Base-by-base conservation (phyloP, 1,284 basidiomycete species). In the Exobasidium cylindrosporum region DNA sequence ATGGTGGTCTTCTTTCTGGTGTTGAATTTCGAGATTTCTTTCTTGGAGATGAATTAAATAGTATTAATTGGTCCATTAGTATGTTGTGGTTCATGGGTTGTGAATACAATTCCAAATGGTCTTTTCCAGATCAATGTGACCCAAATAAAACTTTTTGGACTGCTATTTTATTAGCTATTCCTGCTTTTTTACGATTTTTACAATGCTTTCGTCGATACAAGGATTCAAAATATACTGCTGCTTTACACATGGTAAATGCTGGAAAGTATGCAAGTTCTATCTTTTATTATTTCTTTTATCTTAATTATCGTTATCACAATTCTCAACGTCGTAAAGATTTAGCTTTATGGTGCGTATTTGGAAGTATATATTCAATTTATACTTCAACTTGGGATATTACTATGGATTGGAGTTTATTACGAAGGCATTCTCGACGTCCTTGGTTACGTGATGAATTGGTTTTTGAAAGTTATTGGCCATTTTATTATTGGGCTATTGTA, bases 181-280 rank as follows among this genome's bases (percentile, higher is more conserved):
- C 91, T 0, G 83, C 89, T 14, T 60, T 89, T 0, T 82, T 87
- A 32, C 91, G 94, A 82, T 78, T 93, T 50, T 83, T 90, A 11
- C 94, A 97, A 79, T 92, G 90, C 79, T 73, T 95, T 46, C 89
- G 88, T 72, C 91, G 94, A 83, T 97, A 88, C 79, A 81, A 81
- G 43, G 93, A 96, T 78, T 91, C 89, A 6, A 82, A 70, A 29
- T 63, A 65, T 45, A 57, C 83, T 46, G 81, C 89, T 30, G 73
- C 82, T 29, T 89, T 89, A 0, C 92, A 97, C 83, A 82, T 97
- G 31, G 86, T 96, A 77, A 97, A 97, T 68, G 91, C 61, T 23
- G 24, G 28, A 26, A 62, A 62, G 31, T 62, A 62, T 40, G 32
- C 57, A 28, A 43, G 30, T 17, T 46, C 57, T 0, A 35, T 62